These are phyloP conservation scores for Cystobasidiaceae sp. DNA, from an alignment of 1,284 basidiomycete species.

Conservation along the genomic window DNA sequence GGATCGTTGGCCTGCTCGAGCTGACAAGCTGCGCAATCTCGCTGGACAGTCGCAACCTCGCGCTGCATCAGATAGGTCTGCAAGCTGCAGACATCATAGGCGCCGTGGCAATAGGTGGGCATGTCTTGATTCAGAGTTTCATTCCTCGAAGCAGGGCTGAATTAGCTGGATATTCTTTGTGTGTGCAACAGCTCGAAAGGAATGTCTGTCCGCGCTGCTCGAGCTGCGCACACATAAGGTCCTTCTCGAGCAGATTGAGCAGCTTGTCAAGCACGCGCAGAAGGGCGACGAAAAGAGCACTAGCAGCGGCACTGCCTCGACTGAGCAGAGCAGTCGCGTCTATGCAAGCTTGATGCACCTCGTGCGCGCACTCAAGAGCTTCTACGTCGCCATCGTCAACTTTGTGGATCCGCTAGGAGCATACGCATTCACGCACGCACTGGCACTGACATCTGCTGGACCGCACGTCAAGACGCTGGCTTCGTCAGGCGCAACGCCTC, in stretches of 20 bases:
- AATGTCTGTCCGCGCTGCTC: slow-evolving; percentile 8
- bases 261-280: background rate
- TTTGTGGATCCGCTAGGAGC: slow-evolving; percentile 31
- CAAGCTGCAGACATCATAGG: background rate
- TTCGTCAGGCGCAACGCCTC: background rate
- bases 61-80: background rate
- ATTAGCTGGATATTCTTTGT: background rate
- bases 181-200: slow-evolving; percentile 2
- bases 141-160: too few species aligned
- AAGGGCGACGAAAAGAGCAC: too few species aligned
- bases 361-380: slow-evolving; percentile 34
- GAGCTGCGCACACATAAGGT: background rate
- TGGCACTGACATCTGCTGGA: slow-evolving; percentile 5
- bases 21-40: background rate
- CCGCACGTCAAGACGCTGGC: background rate
- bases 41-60: too few species aligned
- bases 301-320: background rate
- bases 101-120: too few species aligned
- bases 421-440: background rate
- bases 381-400: slow-evolving; percentile 36
- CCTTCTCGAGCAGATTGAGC: background rate
- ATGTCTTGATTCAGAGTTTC: too few species aligned
- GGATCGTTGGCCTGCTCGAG: background rate
- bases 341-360: background rate
- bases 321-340: background rate